Conservation (phyloP, 75 land plant species). For the Cryptomeria japonica region DNA sequence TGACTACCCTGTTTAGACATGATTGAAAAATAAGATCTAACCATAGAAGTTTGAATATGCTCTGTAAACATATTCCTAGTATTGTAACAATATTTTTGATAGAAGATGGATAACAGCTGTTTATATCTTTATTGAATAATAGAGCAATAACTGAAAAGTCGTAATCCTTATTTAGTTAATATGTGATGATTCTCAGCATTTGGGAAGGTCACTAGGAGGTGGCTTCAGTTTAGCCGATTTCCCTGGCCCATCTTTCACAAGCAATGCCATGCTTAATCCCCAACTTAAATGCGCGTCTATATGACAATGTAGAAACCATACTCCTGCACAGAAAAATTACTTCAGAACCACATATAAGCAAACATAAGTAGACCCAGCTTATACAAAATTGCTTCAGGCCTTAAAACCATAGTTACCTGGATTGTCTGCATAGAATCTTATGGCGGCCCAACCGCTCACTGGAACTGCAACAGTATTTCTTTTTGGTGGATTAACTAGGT, state of each 20-base stretch:
- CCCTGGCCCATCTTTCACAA: conserved; percentile 32
- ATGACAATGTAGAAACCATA: conserved; percentile 50
- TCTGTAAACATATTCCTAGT: too few species aligned
- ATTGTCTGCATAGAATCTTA: conserved; percentile 29
- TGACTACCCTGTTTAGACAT: too few species aligned
- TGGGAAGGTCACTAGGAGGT: conserved; percentile 39
- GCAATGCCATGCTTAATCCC: conserved; percentile 42
- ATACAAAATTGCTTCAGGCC: not conserved
- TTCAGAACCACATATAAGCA: too few species aligned
- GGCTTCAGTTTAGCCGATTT: conserved; percentile 15
- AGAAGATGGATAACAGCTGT: too few species aligned
- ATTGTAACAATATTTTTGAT: too few species aligned
- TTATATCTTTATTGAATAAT: too few species aligned
- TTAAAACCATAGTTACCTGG: conserved; percentile 17
- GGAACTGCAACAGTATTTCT: conserved; percentile 32
- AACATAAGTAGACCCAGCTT: not conserved
- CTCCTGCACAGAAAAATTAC: conserved; percentile 16
- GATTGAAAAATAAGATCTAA: too few species aligned
- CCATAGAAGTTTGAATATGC: too few species aligned
- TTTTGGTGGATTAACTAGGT: conserved; percentile 28
- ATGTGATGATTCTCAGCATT: not conserved
- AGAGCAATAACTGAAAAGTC: not conserved
- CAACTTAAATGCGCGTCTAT: conserved; percentile 33
- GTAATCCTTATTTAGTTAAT: not conserved
- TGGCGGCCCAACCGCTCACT: conserved; percentile 22